Evolutionary conservation across 805 yeast genomes (phyloP).

Genomic region (Pichia deserticola): DNA sequence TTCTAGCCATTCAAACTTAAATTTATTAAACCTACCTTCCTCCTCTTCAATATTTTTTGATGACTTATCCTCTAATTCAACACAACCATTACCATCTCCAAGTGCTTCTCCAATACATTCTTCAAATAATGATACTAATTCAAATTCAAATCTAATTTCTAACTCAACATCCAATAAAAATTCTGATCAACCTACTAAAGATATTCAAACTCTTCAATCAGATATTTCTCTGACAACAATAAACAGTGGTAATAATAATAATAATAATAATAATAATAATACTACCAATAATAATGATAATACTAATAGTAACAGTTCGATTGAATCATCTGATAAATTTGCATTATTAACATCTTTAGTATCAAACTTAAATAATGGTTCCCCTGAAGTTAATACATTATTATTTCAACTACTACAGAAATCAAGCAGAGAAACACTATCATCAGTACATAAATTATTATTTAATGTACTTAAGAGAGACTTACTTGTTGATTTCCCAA

Average conservation of each 20-base stretch:
- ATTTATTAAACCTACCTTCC: neutral
- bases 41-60: neutral
- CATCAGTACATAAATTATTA: constrained; percentile 48
- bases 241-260: neutral
- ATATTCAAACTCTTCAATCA: no score
- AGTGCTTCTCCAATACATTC: constrained; percentile 51
- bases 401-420: constrained; percentile 44
- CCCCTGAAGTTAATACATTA: constrained; percentile 36
- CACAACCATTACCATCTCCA: constrained; percentile 57
- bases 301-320: neutral
- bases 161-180: neutral
- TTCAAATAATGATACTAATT: neutral
- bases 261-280: neutral
- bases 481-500: constrained; percentile 60
- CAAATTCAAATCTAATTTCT: neutral
- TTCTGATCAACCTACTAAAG: no score
- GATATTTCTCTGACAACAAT: neutral
- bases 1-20: neutral
- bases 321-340: neutral
- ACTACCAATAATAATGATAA: neutral
- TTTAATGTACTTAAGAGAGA: constrained; percentile 62
- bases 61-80: neutral
- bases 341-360: neutral
- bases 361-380: neutral
- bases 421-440: constrained; percentile 53